Evolutionary conservation across 257 asterid genomes (phyloP).

Genomic region (Petunia secreta): DNA sequence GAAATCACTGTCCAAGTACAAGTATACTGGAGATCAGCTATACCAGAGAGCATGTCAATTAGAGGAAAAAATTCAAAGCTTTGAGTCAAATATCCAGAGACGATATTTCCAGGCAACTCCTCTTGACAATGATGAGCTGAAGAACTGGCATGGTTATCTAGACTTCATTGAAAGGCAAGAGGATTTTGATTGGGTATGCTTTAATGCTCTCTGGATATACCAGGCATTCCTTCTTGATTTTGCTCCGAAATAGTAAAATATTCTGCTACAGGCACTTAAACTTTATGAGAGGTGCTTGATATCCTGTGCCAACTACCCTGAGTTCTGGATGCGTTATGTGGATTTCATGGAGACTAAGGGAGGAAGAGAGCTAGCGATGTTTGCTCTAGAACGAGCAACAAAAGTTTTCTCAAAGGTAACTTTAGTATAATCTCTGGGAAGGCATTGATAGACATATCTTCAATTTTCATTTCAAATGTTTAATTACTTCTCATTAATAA

Average conservation of each 20-base stretch:
- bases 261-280: constrained; percentile 61
- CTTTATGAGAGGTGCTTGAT: constrained; percentile 94
- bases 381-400: constrained; percentile 80
- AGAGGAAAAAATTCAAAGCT: constrained; percentile 63
- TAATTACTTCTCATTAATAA: background rate
- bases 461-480: constrained; percentile 7
- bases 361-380: constrained; percentile 75
- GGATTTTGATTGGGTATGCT: constrained; percentile 71
- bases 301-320: constrained; percentile 87
- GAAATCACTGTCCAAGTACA: constrained; percentile 71
- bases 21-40: constrained; percentile 64
- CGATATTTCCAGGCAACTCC: constrained; percentile 66
- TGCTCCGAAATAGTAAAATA: constrained; percentile 20
- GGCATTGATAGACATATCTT: background rate
- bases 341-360: constrained; percentile 77
- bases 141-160: constrained; percentile 85
- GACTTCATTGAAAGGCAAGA: constrained; percentile 78
- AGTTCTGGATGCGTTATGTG: constrained; percentile 92
- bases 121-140: constrained; percentile 66
- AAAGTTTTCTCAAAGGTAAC: constrained; percentile 72
- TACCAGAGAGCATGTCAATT: constrained; percentile 63
- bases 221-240: constrained; percentile 21
- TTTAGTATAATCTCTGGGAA: background rate
- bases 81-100: constrained; percentile 64
- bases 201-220: constrained; percentile 17